Evolutionary conservation across 2,329 filamentous ascomycete species (phyloP).

Genomic region (Sclerotinia borealis): DNA sequence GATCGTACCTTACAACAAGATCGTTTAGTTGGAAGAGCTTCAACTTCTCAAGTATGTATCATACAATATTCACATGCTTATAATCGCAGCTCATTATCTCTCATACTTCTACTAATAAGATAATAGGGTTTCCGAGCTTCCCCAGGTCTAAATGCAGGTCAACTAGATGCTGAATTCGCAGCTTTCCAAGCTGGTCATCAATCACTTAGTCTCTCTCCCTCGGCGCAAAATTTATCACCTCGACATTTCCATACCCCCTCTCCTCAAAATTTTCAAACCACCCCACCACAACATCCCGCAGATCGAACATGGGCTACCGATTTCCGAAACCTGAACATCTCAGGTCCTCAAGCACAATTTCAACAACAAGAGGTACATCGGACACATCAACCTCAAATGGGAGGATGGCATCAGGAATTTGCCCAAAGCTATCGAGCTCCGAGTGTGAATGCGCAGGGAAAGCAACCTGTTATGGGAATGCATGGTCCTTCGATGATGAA

Average conservation of each 20-base stretch:
- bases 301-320: constrained; percentile 35
- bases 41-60: constrained; percentile 47
- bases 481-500: constrained; percentile 10
- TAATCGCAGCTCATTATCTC: not conserved
- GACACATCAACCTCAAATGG: constrained; percentile 19
- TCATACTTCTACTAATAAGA: constrained; percentile 16
- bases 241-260: constrained; percentile 18
- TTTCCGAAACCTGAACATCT: constrained; percentile 43
- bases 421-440: constrained; percentile 10
- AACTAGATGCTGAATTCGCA: constrained; percentile 61
- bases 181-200: constrained; percentile 55
- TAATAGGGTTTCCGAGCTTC: constrained; percentile 55
- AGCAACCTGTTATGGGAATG: constrained; percentile 5
- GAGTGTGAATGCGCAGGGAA: not conserved
- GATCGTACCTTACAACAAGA: constrained; percentile 69
- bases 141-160: constrained; percentile 45
- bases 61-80: not conserved
- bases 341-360: constrained; percentile 27
- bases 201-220: constrained; percentile 30
- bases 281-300: constrained; percentile 17
- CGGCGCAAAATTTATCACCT: constrained; percentile 19
- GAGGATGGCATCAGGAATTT: constrained; percentile 56
- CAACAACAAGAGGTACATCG: constrained; percentile 26
- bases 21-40: constrained; percentile 49
- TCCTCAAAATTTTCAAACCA: constrained; percentile 17